These are phyloP conservation scores for Didymella arachidicola DNA, from an alignment of 2,329 filamentous ascomycete genomes.

Conservation along the genomic window DNA sequence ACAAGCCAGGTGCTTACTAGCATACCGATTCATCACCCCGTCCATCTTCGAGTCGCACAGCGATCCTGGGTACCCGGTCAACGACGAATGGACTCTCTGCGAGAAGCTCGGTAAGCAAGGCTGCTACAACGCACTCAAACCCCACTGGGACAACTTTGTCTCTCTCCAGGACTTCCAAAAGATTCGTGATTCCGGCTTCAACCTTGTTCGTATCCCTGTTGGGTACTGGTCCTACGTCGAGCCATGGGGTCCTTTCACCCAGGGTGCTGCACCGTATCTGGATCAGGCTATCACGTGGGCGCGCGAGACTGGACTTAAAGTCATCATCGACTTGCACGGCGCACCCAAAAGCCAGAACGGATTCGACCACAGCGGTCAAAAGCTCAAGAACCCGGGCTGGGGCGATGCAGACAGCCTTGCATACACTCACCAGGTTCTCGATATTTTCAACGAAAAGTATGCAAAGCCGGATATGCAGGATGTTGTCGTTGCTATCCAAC, in stretches of 20 bases:
- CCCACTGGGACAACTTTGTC: constrained; percentile 62
- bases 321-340: constrained; percentile 66
- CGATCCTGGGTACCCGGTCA: constrained; percentile 43
- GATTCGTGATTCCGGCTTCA: constrained; percentile 65
- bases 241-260: constrained; percentile 57
- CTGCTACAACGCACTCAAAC: constrained; percentile 54
- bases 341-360: constrained; percentile 64
- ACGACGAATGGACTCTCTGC: constrained; percentile 61
- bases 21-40: constrained; percentile 62
- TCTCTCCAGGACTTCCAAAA: constrained; percentile 61
- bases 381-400: constrained; percentile 54
- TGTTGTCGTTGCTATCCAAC: constrained; percentile 65
- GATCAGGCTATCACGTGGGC: constrained; percentile 66
- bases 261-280: constrained; percentile 62
- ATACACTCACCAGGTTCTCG: constrained; percentile 64
- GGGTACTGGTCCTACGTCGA: constrained; percentile 61
- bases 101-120: constrained; percentile 57
- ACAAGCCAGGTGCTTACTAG: not conserved
- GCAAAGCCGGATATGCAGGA: constrained; percentile 61
- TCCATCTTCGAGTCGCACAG: constrained; percentile 58
- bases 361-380: constrained; percentile 68
- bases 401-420: constrained; percentile 57
- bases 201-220: constrained; percentile 66
- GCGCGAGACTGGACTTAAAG: constrained; percentile 59
- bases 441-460: constrained; percentile 65